Evolutionary conservation across 768 basidiomycete species (phyloP), one percentile per base, ranked within the genome.

Genomic region (Kwoniella mangroviensis): DNA sequence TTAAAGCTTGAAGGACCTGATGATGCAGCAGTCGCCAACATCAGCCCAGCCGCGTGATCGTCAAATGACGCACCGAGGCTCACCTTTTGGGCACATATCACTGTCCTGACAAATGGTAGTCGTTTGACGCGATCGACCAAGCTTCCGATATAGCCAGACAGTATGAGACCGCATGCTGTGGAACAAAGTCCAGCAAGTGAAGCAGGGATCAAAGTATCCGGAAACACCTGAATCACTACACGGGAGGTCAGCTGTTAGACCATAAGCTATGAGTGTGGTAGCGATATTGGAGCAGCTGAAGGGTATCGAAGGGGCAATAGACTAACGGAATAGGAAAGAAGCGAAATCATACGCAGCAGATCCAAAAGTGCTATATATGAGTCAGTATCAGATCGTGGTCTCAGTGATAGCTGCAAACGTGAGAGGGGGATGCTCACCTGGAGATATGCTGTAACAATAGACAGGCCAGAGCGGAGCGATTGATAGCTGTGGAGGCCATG

Each of bases 201-300:
- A 0, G 81, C 79, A 1, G 82, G 82, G 4, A 82, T 71, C 49
- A 83, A 73, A 0, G 79, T 78, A 41, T 73, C 75, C 13, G 77
- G 76, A 63, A 81, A 83, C 28, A 83, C 70, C 19, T 79, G 73
- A 54, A 81, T 76, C 42, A 83, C 77, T 75, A 70, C 72, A 1
- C 74, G 71, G 34, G 34, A 34, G 34, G 34, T 34, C 34, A 34
- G 34, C 34, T 34, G 34, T 34, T 34, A 34, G 34, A 34, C 34
- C 4, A 34, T 34, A 34, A 34, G 34, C 34, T 34, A 34, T 34
- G 34, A 34, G 34, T 34, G 34, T 34, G 9, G 34, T 5, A 34
- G 34, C 4, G 6, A 34, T 34, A 7, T 7, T 34, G 34, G 34
- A 41, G 12, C 10, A 65, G 26, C 7, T 11, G 13, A 22, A 15